Base-by-base conservation (phyloP, 306 rosid genomes). In the Quercus bicolor region DNA sequence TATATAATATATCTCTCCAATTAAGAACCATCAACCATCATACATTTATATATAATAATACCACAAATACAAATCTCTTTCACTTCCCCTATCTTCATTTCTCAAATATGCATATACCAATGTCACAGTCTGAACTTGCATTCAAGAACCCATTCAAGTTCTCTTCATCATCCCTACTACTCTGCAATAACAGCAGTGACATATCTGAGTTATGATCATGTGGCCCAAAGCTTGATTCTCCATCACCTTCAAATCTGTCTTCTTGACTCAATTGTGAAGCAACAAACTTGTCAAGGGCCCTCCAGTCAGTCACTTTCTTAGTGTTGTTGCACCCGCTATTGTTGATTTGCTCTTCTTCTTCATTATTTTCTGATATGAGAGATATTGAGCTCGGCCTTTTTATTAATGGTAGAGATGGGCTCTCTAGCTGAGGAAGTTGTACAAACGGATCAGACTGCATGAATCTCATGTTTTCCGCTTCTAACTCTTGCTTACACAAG, bases 101-200 rank as follows among this genome's bases (percentile, higher is more conserved):
- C 76, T 95, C 98, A 85, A 95, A 95, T 79, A 93, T 79, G 91
- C 99, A 95, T 78, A 95, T 91, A 76, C 99, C 99, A 84, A 93
- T 83, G 79, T 90, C 99, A 84, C 91, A 83, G 72, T 91, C 98
- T 5, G 88, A 86, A 54, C 68, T 85, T 52, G 90, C 68, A 73
- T 70, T 94, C 18, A 91, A 79, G 81, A 92, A 90, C 20, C 88
- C 89, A 79, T 86, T 92, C 61, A 92, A 77, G 84, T 83, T 85
- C 79, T 66, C 87, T 28, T 84, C 89, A 79, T 85, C 89, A 70
- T 79, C 79, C 48, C 84, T 61, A 62, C 84, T 73, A 79, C 80
- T 86, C 79, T 90, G 92, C 83, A 86, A 68, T 6, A 88, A 70
- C 80, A 94, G 54, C 84, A 90, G 59, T 51, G 91, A 71, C 90